Evolutionary conservation across 208 protist genomes (phyloP).

Genomic region (Perkinsela sp.): DNA sequence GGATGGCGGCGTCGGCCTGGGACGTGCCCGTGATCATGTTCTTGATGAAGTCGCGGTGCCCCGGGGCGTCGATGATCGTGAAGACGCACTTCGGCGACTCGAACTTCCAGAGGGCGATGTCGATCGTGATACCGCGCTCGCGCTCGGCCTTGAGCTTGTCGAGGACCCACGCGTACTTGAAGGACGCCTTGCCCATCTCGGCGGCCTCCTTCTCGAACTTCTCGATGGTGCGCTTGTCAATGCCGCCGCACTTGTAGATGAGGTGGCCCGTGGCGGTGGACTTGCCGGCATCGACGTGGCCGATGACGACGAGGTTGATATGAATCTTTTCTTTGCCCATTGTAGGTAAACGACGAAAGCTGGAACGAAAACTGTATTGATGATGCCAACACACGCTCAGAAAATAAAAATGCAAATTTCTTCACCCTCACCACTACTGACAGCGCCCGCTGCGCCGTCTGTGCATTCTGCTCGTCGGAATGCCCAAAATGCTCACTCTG

Average conservation of each 20-base stretch:
- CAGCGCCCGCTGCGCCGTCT: background rate
- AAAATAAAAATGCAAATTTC: background rate
- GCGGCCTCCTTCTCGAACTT: conserved; percentile 66
- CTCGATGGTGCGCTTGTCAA: conserved; percentile 57
- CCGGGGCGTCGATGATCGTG: conserved; percentile 74
- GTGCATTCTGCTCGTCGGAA: background rate
- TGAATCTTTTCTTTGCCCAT: conserved; percentile 14
- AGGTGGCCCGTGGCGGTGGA: conserved; percentile 62
- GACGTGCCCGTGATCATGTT: conserved; percentile 72
- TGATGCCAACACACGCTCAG: background rate
- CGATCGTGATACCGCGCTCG: conserved; percentile 71
- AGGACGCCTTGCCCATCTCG: conserved; percentile 59
- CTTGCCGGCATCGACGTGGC: conserved; percentile 60
- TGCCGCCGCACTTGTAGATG: conserved; percentile 61
- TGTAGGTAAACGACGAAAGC: background rate
- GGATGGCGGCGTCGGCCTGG: conserved; percentile 57
- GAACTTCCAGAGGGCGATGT: conserved; percentile 68
- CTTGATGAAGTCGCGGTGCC: conserved; percentile 75
- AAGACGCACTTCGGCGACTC: conserved; percentile 58
- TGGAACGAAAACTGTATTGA: background rate
- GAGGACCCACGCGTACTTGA: conserved; percentile 72
- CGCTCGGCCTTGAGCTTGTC: conserved; percentile 70
- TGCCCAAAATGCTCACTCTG: background rate
- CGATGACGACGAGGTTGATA: conserved; percentile 24
- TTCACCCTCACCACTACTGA: background rate